Conservation (phyloP, 352 stramenopile species). For the Phytophthora colocasiae region DNA sequence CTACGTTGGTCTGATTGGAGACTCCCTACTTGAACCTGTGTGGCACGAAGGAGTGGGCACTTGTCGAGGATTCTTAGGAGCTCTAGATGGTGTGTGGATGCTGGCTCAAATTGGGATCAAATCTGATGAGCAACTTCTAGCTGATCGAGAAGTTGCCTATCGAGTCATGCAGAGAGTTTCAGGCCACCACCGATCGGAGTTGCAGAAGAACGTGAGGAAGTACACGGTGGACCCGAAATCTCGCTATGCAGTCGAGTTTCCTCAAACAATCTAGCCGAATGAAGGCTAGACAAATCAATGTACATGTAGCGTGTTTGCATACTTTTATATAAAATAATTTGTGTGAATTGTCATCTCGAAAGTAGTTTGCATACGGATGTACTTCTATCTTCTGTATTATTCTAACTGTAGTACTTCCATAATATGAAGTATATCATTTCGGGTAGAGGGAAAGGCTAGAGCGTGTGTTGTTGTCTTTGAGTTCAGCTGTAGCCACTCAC, state of each 20-base stretch:
- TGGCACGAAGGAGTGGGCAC: slow-evolving; percentile 81
- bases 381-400: too few species aligned
- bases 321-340: too few species aligned
- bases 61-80: slow-evolving; percentile 76
- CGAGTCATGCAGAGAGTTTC: slow-evolving; percentile 68
- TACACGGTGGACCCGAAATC: slow-evolving; percentile 71
- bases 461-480: too few species aligned
- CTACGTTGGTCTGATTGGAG: slow-evolving; percentile 75
- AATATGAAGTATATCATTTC: too few species aligned
- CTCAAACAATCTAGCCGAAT: slow-evolving; percentile 7
- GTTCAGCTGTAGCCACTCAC: too few species aligned
- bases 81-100: slow-evolving; percentile 77
- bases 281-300: not conserved
- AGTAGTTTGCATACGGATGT: too few species aligned
- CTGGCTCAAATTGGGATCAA: slow-evolving; percentile 65
- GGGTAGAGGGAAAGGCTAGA: too few species aligned
- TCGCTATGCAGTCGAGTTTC: slow-evolving; percentile 66
- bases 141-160: slow-evolving; percentile 66
- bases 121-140: slow-evolving; percentile 65
- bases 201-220: slow-evolving; percentile 80
- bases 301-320: not conserved
- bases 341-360: too few species aligned
- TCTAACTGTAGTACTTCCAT: too few species aligned
- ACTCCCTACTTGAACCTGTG: slow-evolving; percentile 79
- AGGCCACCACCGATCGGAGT: slow-evolving; percentile 58